phyloP scores from a whole-genome alignment of 2,329 filamentous ascomycete genomes.

The Penicillium digitatum region DNA sequence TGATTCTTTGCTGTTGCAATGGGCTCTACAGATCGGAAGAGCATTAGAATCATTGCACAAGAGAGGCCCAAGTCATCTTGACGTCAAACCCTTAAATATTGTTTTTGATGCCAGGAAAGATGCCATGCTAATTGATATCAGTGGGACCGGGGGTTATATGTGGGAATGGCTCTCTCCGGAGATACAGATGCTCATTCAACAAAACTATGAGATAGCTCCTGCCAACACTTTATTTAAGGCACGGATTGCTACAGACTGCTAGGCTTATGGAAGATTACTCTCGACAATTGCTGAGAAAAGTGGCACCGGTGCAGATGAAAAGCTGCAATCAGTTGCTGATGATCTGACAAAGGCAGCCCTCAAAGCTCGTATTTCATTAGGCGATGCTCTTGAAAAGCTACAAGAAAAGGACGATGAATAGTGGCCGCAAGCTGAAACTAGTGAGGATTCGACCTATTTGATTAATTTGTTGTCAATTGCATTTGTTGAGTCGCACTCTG shows the following conservation, averaged over 20 bases:
- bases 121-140: slow-evolving; percentile 22
- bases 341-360: no score
- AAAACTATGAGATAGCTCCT: neutral
- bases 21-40: slow-evolving; percentile 12
- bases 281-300: neutral
- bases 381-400: no score
- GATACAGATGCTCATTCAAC: slow-evolving; percentile 1
- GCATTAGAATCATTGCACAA: slow-evolving; percentile 11
- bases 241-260: neutral
- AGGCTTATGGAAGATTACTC: neutral
- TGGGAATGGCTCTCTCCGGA: slow-evolving; percentile 17
- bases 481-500: no score
- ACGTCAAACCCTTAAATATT: slow-evolving; percentile 21
- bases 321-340: no score
- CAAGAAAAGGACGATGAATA: no score
- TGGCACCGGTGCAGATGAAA: neutral
- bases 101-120: slow-evolving; percentile 15
- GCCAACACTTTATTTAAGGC: neutral
- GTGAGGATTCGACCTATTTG: no score
- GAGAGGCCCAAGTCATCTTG: slow-evolving; percentile 14
- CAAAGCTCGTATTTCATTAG: no score
- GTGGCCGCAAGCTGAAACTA: no score
- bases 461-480: no score
- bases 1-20: neutral
- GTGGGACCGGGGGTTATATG: slow-evolving; percentile 13